Evolutionary conservation across 164 flowering plant species (phyloP).

Genomic region (Chimonanthus salicifolius): DNA sequence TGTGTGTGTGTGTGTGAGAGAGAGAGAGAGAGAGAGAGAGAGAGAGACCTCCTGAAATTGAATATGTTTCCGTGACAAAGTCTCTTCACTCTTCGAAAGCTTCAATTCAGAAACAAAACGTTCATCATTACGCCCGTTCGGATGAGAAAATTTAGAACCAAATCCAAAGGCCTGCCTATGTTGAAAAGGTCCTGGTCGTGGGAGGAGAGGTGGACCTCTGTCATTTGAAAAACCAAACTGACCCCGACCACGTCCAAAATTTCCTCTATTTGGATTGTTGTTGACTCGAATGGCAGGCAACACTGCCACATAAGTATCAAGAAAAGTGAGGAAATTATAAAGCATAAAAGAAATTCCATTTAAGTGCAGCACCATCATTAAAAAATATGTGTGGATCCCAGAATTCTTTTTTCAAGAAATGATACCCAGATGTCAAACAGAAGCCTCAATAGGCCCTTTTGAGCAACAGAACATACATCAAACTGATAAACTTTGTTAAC

Average conservation of each 20-base stretch:
- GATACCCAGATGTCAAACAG: background rate
- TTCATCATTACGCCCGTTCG: slow-evolving; percentile 64
- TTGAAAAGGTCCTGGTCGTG: slow-evolving; percentile 76
- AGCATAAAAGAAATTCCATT: slow-evolving; percentile 1
- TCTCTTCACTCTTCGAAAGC: slow-evolving; percentile 89
- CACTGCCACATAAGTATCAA: slow-evolving; percentile 29
- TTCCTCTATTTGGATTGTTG: slow-evolving; percentile 48
- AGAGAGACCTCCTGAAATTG: slow-evolving; percentile 71
- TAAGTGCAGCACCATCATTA: background rate
- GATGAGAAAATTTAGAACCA: slow-evolving; percentile 33
- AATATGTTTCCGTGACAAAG: slow-evolving; percentile 69
- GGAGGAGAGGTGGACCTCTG: slow-evolving; percentile 72
- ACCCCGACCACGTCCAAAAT: slow-evolving; percentile 78
- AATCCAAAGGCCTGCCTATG: slow-evolving; percentile 57
- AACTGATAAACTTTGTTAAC: background rate
- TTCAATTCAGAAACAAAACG: slow-evolving; percentile 87
- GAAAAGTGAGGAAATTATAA: background rate
- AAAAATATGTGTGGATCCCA: background rate
- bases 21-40: background rate
- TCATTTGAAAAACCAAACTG: slow-evolving; percentile 48
- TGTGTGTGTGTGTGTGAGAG: background rate
- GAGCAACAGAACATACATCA: no score
- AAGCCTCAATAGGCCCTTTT: no score
- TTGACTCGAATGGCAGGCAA: slow-evolving; percentile 54
- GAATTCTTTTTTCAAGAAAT: background rate